Conservation (phyloP, 768 basidiomycete genomes). For the Lepiota venenata region DNA sequence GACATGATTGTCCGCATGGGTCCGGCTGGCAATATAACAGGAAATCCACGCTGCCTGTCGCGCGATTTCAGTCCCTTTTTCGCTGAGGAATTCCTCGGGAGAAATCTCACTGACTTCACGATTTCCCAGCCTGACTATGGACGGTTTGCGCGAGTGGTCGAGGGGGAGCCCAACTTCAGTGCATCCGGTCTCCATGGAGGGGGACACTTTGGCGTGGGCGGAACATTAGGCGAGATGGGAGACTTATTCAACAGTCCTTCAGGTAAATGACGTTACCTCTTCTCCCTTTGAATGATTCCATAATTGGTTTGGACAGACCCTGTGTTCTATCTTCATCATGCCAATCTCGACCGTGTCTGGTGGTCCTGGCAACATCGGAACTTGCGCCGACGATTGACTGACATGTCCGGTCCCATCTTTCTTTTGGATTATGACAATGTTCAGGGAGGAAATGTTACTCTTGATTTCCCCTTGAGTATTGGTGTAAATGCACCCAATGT, state of each 20-base stretch:
- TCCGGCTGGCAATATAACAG: constrained; percentile 2
- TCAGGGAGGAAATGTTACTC: constrained; percentile 19
- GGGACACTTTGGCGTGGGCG: no score
- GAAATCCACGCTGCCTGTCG: constrained; percentile 17
- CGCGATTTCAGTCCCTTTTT: constrained; percentile 19
- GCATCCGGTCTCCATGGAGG: no score
- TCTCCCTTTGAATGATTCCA: no score
- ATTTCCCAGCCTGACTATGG: constrained; percentile 17
- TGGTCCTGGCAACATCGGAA: no score
- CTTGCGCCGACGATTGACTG: constrained; percentile 12
- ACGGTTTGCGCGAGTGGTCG: constrained; percentile 14
- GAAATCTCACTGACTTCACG: constrained; percentile 12
- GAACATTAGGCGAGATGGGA: no score
- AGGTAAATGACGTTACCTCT: no score
- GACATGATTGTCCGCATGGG: no score
- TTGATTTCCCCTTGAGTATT: constrained; percentile 19
- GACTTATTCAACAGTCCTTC: no score
- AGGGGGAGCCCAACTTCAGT: constrained; percentile 11
- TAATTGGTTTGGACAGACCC: no score
- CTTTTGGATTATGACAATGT: constrained; percentile 18
- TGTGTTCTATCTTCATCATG: no score
- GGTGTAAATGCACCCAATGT: constrained; percentile 15
- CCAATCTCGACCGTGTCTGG: no score
- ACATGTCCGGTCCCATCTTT: constrained; percentile 21
- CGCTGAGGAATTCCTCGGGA: constrained; percentile 15